phyloP scores from a whole-genome alignment of 148 eudicot genomes.

The Oxyria digyna region DNA sequence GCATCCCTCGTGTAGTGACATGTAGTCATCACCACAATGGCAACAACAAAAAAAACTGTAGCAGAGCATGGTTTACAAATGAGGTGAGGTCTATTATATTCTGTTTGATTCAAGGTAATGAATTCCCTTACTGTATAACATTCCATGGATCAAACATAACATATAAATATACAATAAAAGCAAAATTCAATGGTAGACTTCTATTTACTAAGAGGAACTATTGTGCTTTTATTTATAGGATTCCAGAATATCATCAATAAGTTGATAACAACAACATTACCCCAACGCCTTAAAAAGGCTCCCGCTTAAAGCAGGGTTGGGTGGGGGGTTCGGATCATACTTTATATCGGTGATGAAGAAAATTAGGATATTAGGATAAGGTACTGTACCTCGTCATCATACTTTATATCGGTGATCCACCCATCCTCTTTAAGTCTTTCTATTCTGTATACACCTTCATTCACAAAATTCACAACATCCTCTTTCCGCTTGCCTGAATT shows the following conservation, averaged over 20 bases:
- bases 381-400: constrained; percentile 75
- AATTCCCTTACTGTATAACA: neutral
- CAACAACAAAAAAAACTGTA: too few relatives aligned
- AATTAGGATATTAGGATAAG: neutral
- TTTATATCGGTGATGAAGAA: too few relatives aligned
- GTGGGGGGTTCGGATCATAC: too few relatives aligned
- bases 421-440: constrained; percentile 81
- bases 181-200: neutral
- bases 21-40: too few relatives aligned
- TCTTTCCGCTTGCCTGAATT: constrained; percentile 63
- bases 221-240: neutral
- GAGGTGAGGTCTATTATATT: neutral
- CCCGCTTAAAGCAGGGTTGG: too few relatives aligned
- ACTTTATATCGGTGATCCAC: constrained; percentile 82
- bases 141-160: neutral
- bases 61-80: neutral
- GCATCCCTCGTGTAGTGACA: neutral
- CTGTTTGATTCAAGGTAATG: neutral
- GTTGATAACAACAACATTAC: neutral
- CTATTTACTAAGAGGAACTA: neutral
- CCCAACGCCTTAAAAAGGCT: too few relatives aligned
- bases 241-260: neutral
- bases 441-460: constrained; percentile 76
- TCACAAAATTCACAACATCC: constrained; percentile 64
- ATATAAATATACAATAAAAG: neutral